A percentile compares a stretch with the other conserved stretches of the same genome.
Evolutionary conservation across 495 filamentous ascomycete genomes (phyloP).

Genomic region (Podospora pseudopauciseta): DNA sequence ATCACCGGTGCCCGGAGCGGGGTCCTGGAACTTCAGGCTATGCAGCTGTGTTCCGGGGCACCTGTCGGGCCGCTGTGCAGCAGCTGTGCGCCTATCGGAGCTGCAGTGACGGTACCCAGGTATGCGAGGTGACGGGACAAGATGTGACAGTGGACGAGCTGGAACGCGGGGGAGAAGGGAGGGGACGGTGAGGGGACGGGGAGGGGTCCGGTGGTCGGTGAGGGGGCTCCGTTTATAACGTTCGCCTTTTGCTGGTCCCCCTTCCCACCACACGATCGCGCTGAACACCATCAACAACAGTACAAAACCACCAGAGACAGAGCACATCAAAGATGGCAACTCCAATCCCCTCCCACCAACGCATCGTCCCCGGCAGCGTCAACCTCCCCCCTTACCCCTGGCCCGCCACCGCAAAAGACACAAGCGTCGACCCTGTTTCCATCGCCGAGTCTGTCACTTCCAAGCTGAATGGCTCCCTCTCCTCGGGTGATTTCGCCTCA

Average conservation of each 20-base stretch:
- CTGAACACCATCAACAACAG: too few species aligned
- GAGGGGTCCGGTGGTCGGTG: neutral
- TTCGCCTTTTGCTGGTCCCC: too few species aligned
- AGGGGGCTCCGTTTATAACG: too few species aligned
- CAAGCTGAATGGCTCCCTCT: slow-evolving; percentile 46
- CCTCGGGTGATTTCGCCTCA: neutral
- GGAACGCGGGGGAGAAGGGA: neutral
- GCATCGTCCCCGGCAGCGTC: slow-evolving; percentile 57
- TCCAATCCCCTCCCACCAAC: slow-evolving; percentile 43
- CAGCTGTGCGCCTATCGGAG: neutral
- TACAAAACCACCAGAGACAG: too few species aligned
- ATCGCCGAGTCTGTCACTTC: slow-evolving; percentile 45
- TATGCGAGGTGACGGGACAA: neutral
- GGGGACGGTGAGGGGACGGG: neutral
- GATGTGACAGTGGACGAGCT: neutral
- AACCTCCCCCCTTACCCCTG: slow-evolving; percentile 46
- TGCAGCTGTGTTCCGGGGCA: too few species aligned
- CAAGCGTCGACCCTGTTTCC: slow-evolving; percentile 41
- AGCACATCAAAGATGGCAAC: neutral
- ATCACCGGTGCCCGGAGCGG: neutral
- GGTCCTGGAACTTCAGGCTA: neutral
- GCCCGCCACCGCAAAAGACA: slow-evolving; percentile 31
- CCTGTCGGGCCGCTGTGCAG: neutral
- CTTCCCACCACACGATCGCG: too few species aligned
- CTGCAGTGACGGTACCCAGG: neutral